Conservation (phyloP, 768 basidiomycete species). For the Suillus paluster region DNA sequence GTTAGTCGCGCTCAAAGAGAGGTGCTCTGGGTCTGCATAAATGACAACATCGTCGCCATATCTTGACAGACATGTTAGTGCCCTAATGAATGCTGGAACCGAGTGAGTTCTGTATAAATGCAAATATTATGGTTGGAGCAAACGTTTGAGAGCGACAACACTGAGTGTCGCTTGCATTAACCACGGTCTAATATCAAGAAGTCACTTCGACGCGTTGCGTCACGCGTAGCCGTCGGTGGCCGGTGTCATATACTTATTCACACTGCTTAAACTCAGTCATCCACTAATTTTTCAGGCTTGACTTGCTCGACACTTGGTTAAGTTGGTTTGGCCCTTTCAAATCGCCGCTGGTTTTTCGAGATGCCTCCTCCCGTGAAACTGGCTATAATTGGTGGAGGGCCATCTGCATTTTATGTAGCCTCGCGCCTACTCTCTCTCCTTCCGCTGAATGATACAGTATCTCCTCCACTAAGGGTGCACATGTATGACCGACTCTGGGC, state of each 20-base stretch:
- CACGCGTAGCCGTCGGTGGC: neutral
- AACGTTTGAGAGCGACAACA: conserved; percentile 56
- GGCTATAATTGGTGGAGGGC: conserved; percentile 92
- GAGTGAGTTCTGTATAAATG: conserved; percentile 25
- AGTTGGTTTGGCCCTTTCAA: neutral
- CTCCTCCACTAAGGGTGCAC: conserved; percentile 63
- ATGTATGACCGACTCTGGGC: conserved; percentile 93
- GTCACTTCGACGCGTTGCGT: neutral
- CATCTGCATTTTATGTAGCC: conserved; percentile 96
- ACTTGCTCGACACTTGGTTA: neutral
- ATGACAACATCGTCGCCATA: conserved; percentile 84
- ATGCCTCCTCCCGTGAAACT: conserved; percentile 60
- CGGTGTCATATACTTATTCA: neutral
- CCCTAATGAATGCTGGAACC: conserved; percentile 69
- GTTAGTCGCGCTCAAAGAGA: conserved; percentile 77
- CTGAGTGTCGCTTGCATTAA: conserved; percentile 74
- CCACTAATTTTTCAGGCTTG: neutral
- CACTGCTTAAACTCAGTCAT: neutral
- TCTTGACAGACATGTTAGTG: conserved; percentile 75
- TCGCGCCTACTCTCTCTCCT: conserved; percentile 77
- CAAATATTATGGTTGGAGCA: conserved; percentile 11
- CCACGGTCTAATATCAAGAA: conserved; percentile 1
- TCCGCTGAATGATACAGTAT: conserved; percentile 38
- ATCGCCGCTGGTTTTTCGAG: neutral
- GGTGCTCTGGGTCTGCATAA: conserved; percentile 59